A percentile compares a stretch with the other conserved stretches of the same genome.
Conservation (phyloP, 2,329 filamentous ascomycete species). For the Ceratocystis lukuohia region DNA sequence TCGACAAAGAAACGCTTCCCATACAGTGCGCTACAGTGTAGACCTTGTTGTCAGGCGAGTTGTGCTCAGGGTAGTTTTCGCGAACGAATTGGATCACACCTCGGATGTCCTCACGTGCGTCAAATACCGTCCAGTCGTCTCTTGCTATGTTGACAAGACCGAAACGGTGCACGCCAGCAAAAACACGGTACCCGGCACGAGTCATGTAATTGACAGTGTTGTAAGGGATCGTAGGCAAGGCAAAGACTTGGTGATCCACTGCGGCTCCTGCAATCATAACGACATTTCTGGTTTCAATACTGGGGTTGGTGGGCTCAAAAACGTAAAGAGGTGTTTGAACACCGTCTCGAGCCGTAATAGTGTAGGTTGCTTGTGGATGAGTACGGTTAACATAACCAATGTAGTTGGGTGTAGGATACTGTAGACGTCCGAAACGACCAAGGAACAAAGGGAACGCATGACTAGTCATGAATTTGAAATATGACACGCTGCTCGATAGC, state of each 20-base stretch:
- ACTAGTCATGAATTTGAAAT: constrained; percentile 41
- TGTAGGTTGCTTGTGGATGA: constrained; percentile 30
- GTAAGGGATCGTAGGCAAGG: constrained; percentile 48
- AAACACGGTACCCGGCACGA: constrained; percentile 46
- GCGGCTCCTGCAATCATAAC: constrained; percentile 50
- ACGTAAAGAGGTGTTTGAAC: constrained; percentile 41
- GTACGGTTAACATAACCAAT: constrained; percentile 42
- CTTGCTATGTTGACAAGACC: constrained; percentile 38
- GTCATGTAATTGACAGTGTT: constrained; percentile 52
- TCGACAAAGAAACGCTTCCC: constrained; percentile 45
- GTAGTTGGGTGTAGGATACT: constrained; percentile 38
- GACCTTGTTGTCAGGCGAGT: constrained; percentile 27
- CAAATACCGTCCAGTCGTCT: constrained; percentile 44
- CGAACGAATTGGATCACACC: constrained; percentile 44
- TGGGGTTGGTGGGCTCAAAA: constrained; percentile 38
- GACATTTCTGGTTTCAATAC: constrained; percentile 34
- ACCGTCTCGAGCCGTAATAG: constrained; percentile 39
- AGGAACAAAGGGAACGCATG: constrained; percentile 40
- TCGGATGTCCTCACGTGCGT: constrained; percentile 44
- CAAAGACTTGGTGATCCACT: constrained; percentile 50
- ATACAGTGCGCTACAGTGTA: constrained; percentile 52
- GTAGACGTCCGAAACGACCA: constrained; percentile 40
- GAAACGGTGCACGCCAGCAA: constrained; percentile 44
- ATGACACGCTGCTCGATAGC: constrained; percentile 34
- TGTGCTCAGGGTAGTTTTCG: constrained; percentile 25